Conservation (phyloP, 305 asterid genomes). For the Fraxinus albicans region DNA sequence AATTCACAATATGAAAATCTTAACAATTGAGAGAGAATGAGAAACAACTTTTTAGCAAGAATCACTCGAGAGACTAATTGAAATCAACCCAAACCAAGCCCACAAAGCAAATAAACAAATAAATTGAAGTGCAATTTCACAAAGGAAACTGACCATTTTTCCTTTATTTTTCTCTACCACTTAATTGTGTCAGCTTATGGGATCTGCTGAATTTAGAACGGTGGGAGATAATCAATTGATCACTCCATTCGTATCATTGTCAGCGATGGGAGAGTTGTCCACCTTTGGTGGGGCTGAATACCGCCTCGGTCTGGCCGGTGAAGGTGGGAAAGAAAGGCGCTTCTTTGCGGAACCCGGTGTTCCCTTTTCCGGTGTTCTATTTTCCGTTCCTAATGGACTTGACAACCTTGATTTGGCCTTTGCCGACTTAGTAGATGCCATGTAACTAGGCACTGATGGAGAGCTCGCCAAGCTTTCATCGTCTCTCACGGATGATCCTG, state of each 20-base stretch:
- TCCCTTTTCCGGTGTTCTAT: slow-evolving; percentile 58
- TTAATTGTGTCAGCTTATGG: background rate
- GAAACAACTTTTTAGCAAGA: slow-evolving; percentile 17
- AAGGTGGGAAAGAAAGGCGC: slow-evolving; percentile 79
- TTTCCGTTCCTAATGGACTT: slow-evolving; percentile 63
- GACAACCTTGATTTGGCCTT: slow-evolving; percentile 76
- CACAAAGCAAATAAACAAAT: slow-evolving; percentile 35
- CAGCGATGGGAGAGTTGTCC: slow-evolving; percentile 34
- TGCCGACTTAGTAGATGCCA: slow-evolving; percentile 77
- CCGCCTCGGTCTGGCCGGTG: slow-evolving; percentile 80
- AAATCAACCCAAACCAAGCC: slow-evolving; percentile 39
- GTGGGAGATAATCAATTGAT: slow-evolving; percentile 10
- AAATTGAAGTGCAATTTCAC: slow-evolving; percentile 21
- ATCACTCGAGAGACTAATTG: slow-evolving; percentile 28
- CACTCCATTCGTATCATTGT: slow-evolving; percentile 35
- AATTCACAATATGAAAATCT: slow-evolving; percentile 22
- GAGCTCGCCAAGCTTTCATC: slow-evolving; percentile 87
- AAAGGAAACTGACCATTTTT: slow-evolving; percentile 17
- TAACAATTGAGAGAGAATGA: slow-evolving; percentile 14
- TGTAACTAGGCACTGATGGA: slow-evolving; percentile 76
- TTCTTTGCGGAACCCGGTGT: slow-evolving; percentile 59
- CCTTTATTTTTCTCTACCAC: slow-evolving; percentile 17
- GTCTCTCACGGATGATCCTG: slow-evolving; percentile 77
- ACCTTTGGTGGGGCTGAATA: slow-evolving; percentile 68
- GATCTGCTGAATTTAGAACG: background rate